Evolutionary conservation across 78 protist species (phyloP), one percentile per base, ranked within the genome.

Genomic region (Dictyostelium brefeldianum): DNA sequence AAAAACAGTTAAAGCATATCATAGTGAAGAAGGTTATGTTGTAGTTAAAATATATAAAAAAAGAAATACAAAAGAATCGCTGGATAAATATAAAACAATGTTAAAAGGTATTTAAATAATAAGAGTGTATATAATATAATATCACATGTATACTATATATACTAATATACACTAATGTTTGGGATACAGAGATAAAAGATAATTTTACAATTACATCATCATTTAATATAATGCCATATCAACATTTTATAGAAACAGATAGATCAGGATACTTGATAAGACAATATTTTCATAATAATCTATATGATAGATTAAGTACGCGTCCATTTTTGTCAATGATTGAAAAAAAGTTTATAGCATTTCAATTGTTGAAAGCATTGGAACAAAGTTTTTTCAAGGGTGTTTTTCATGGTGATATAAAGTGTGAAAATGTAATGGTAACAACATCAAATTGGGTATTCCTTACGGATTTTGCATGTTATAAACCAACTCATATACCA

Each of bases 301-400:
- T 97, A 15, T 83, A 75, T 54, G 98, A 97, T 73, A 75, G 97
- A 51, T 3, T 96, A 43, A 69, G 96, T 53, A 92, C 98, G 67
- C 91, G 96, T 5, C 99, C 99, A 14, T 87, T 94, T 54, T 94
- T 98, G 11, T 81, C 81, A 8, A 25, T 54, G 50, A 36, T 89
- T 20, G 99, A 98, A 81, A 96, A 95, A 81, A 65, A 46, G 41
- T 98, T 98, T 97, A 54, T 98, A 50, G 67, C 97, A 12, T 98
- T 69, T 93, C 99, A 98, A 91, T 81, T 98, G 48, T 77, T 98
- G 36, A 15, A 41, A 5, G 98, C 96, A 1, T 87, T 98, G 25
- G 62, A 56, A 65, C 96, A 96, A 74, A 70, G 82, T 18, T 95
- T 41, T 46, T 82, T 78, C n/a, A 74, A 56, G 15, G 91, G 91